These are phyloP conservation scores for Cadophora sp. DNA, from an alignment of 2,329 filamentous ascomycete genomes.

Conservation along the genomic window DNA sequence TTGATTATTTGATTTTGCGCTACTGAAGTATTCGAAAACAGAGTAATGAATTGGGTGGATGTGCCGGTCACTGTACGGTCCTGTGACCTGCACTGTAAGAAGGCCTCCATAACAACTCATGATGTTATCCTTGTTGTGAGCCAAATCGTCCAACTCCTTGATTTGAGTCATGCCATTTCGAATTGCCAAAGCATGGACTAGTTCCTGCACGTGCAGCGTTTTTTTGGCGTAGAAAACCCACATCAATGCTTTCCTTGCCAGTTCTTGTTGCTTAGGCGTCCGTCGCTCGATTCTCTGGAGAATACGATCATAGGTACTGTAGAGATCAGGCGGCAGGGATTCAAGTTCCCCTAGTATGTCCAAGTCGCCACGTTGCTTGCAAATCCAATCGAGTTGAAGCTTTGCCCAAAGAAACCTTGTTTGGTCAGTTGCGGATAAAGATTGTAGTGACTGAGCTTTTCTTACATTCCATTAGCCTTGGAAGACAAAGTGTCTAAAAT, in stretches of 20 bases:
- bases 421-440: neutral
- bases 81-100: neutral
- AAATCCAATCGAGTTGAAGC: neutral
- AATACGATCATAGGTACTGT: neutral
- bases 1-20: too few relatives aligned
- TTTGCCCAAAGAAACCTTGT: slow-evolving; percentile 6
- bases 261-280: neutral
- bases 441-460: neutral
- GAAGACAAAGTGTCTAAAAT: neutral
- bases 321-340: neutral
- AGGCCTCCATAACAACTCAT: neutral
- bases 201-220: neutral
- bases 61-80: neutral
- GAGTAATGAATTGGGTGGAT: slow-evolving; percentile 5
- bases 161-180: neutral
- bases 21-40: neutral
- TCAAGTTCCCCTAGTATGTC: neutral
- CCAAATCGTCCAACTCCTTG: neutral
- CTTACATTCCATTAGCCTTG: slow-evolving; percentile 12
- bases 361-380: neutral
- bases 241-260: slow-evolving; percentile 8
- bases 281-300: neutral
- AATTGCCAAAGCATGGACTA: slow-evolving; percentile 1
- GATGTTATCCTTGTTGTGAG: neutral
- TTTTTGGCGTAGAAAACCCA: neutral